A percentile compares a stretch with the other conserved stretches of the same genome.
These are phyloP conservation scores for Rhodotorula kratochvilovae DNA, from an alignment of 768 basidiomycete species.

Conservation along the genomic window DNA sequence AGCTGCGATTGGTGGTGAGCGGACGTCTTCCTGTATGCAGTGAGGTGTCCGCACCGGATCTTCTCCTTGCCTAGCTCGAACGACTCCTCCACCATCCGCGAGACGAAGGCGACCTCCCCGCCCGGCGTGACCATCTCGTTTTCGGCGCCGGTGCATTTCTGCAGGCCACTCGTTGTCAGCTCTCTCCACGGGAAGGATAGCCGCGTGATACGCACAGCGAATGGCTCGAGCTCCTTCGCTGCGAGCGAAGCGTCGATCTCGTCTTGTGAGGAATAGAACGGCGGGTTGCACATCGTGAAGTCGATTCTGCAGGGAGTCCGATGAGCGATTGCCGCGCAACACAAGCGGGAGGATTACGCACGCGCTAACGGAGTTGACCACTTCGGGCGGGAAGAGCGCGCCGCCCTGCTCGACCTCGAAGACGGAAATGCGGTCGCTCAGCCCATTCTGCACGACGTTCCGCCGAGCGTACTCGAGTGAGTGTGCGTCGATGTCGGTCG, in stretches of 20 bases:
- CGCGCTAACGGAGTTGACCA: constrained; percentile 12
- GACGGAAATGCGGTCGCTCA: constrained; percentile 57
- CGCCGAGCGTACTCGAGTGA: constrained; percentile 59
- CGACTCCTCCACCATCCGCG: constrained; percentile 72
- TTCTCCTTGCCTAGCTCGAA: constrained; percentile 49
- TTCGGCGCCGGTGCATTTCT: constrained; percentile 81
- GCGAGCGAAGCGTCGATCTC: constrained; percentile 62
- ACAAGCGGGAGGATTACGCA: background rate
- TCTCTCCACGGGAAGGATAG: background rate
- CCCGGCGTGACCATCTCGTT: constrained; percentile 85
- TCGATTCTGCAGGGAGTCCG: constrained; percentile 53
- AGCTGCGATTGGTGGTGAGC: too few relatives aligned
- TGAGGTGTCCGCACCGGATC: constrained; percentile 57
- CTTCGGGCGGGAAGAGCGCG: constrained; percentile 54
- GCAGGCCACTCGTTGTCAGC: background rate
- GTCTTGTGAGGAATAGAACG: constrained; percentile 74
- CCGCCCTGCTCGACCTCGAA: constrained; percentile 46
- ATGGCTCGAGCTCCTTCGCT: constrained; percentile 63
- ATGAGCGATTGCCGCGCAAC: background rate
- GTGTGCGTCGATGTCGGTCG: constrained; percentile 63
- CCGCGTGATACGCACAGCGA: constrained; percentile 59
- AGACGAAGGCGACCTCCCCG: constrained; percentile 76
- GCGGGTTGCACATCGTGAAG: constrained; percentile 94
- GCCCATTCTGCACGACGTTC: constrained; percentile 60
- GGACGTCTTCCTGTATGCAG: too few relatives aligned